Evolutionary conservation across 306 rosid genomes (phyloP), one percentile per base, ranked within the genome.

Genomic region (Phaseolus lunatus): DNA sequence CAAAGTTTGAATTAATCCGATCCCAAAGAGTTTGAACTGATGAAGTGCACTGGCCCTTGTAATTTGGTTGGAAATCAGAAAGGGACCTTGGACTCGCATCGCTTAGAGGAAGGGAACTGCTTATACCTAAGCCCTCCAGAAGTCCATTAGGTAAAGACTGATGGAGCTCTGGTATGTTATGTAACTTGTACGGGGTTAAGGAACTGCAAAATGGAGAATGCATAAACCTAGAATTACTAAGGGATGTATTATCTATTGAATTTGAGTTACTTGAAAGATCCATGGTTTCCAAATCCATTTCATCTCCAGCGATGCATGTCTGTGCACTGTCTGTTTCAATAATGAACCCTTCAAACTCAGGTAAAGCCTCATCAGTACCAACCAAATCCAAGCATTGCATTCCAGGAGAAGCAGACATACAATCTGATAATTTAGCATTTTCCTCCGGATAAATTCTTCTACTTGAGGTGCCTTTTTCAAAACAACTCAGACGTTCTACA

Each of bases 11-110:
- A 82, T 86, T 82, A 70, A 84, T 82, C 80, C 80, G 85, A 63
- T 96, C 94, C 97, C 95, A 88, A 63, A 92, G 83, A 54, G 90
- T 93, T 67, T 87, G 88, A 84, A 89, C 77, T 6, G 97, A 92
- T 80, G 96, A 86, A 64, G 78, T 50, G 73, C 79, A 72, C 35
- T 84, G 90, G 68, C 57, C 54, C 31, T 80, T 80, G 73, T 24
- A 64, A 73, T 65, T 77, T 57, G 87, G 88, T 67, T 75, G 82
- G 79, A 79, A 85, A 81, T 89, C 96, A 52, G 92, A 91, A 80
- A 73, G 77, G 76, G 94, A 73, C 78, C 77, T 85, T 70, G 80
- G 88, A 41, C 78, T 77, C 47, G 69, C 82, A 77, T 84, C 68
- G 5, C 83, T 82, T 23, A 65, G 72, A 77, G 84, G 76, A 78